Conservation (phyloP, 306 rosid genomes). For the Castanea sativa region DNA sequence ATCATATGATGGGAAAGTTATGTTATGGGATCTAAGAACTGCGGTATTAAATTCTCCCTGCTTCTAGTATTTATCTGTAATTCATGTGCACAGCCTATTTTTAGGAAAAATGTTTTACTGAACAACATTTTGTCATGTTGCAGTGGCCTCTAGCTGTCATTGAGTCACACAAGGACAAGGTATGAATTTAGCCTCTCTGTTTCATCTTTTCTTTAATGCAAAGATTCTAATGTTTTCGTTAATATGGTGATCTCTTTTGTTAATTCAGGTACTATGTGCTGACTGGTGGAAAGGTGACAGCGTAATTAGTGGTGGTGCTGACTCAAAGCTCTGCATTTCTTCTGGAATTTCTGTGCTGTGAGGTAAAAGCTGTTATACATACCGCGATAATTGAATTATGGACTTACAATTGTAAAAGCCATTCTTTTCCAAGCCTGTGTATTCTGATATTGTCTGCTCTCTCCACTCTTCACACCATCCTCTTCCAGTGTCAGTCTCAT, state of each 20-base stretch:
- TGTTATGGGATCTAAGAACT: constrained; percentile 96
- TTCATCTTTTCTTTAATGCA: background rate
- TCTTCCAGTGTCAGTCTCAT: background rate
- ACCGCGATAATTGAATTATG: background rate
- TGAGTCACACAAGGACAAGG: constrained; percentile 79
- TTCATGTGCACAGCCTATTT: background rate
- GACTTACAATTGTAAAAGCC: background rate
- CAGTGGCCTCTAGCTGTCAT: constrained; percentile 90
- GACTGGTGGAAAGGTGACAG: constrained; percentile 91
- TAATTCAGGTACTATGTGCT: constrained; percentile 69
- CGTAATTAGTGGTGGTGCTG: constrained; percentile 87
- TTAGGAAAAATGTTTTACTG: constrained; percentile 2
- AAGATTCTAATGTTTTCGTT: background rate
- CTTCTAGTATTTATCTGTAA: background rate
- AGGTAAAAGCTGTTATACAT: constrained; percentile 16
- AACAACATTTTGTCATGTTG: constrained; percentile 30
- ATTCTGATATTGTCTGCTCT: background rate
- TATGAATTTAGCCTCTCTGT: constrained; percentile 8
- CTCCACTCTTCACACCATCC: background rate
- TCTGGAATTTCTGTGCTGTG: constrained; percentile 54
- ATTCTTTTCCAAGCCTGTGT: background rate
- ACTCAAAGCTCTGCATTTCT: constrained; percentile 76
- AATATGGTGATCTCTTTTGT: constrained; percentile 1
- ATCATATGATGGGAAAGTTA: constrained; percentile 87
- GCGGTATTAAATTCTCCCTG: constrained; percentile 52